Base-by-base conservation (phyloP, 1,284 basidiomycete species). In the Tilletia caries region DNA sequence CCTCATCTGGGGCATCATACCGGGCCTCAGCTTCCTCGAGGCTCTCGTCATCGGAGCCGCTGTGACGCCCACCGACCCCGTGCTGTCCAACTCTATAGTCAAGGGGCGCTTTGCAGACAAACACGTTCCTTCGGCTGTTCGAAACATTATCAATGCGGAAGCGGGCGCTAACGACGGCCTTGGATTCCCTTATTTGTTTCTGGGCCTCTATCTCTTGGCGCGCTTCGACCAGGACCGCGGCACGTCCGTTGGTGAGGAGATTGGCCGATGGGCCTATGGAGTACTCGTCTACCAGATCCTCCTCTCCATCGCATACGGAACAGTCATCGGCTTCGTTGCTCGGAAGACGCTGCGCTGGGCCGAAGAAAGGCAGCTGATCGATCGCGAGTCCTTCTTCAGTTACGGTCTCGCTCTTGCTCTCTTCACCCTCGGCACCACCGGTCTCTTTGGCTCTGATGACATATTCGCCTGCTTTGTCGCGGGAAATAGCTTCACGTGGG, bases 121-220 rank as follows among this genome's bases (percentile, higher is more conserved):
- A 70, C 79, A 85, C 67, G 84, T 85, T 1, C 83, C 83, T 3
- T 74, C 73, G 27, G 76, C 78, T 62, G 81, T 85, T 6, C 73
- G 84, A 2, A 79, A 85, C 72, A 79, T 85, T 65, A 81, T 84
- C 68, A 71, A 82, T 3, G 84, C 84, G 10, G 85, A 85, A 70
- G 78, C 76, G 15, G 85, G 85, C 33, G 85, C 85, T 8, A 85
- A 85, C 71, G 85, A 85, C 65, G 85, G 85, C 1, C 74, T 84
- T 0, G 76, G 76, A 13, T 81, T 79, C 41, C 78, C 76, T 1
- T 80, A 79, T 43, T 70, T 80, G 29, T 83, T 80, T 74, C 67
- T 85, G 71, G 80, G 84, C 66, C 78, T 85, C 68, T 84, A 82
- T 70, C 68, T 83, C 6, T 67, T 83, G 4, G 74, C 72, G 1